These are phyloP conservation scores for Russula sp. DNA, from an alignment of 768 basidiomycete genomes.

Conservation along the genomic window DNA sequence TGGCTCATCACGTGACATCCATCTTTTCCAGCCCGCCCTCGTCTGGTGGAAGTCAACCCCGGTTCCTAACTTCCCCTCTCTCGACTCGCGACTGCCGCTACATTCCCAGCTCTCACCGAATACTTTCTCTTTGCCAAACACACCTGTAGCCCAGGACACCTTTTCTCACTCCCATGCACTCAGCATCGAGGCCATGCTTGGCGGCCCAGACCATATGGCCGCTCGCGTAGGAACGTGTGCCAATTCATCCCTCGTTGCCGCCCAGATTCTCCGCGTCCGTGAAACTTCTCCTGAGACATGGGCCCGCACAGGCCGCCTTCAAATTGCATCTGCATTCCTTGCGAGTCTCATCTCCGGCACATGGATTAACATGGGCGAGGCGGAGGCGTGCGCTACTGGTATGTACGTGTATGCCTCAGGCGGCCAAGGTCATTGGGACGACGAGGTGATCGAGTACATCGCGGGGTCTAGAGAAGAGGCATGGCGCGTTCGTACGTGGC, in stretches of 20 bases:
- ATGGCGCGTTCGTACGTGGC: conserved; percentile 62
- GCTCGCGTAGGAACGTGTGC: conserved; percentile 68
- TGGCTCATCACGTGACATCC: conserved; percentile 7
- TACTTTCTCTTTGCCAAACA: conserved; percentile 64
- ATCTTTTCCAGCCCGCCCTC: conserved; percentile 45
- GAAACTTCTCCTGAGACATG: conserved; percentile 78
- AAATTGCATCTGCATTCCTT: conserved; percentile 70
- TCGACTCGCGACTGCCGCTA: conserved; percentile 64
- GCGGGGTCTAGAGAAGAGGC: conserved; percentile 72
- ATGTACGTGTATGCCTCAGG: conserved; percentile 55
- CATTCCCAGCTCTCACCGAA: conserved; percentile 61
- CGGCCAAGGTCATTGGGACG: conserved; percentile 65
- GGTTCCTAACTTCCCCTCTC: conserved; percentile 59
- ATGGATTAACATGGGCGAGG: conserved; percentile 64
- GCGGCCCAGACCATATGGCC: conserved; percentile 72
- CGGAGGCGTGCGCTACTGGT: conserved; percentile 72
- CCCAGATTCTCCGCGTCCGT: conserved; percentile 71
- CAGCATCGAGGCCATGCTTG: conserved; percentile 65
- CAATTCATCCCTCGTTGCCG: conserved; percentile 60
- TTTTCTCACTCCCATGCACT: conserved; percentile 75
- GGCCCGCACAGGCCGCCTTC: conserved; percentile 67
- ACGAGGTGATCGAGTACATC: conserved; percentile 67
- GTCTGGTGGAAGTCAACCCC: conserved; percentile 86
- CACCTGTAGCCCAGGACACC: conserved; percentile 70
- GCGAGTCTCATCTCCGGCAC: conserved; percentile 64